Base-by-base conservation (phyloP, 1,139 yeast species). In the Suhomyces guaymorum region DNA sequence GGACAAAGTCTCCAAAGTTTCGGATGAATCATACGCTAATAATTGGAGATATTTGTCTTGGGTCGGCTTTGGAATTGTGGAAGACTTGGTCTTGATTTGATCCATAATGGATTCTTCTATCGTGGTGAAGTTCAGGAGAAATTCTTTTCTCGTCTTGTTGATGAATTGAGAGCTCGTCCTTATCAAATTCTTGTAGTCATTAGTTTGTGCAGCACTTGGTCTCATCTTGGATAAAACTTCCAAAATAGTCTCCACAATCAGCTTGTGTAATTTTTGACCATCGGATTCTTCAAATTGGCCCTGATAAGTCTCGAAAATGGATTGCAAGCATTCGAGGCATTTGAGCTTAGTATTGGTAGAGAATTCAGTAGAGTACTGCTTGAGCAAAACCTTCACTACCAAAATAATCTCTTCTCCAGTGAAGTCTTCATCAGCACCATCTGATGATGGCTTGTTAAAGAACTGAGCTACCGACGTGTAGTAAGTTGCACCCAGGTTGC, bases 401-500 rank as follows among this genome's bases (percentile, higher is more conserved):
- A 37, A 32, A 7, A 43, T 35, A 8, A 57, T 57, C 23, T 60
- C 55, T 7, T 48, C 49, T 1, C 35, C 10, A 29, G 41, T 44
- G 5, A n/a, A n/a, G n/a, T n/a, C n/a, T n/a, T n/a, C n/a, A n/a
- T n/a, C n/a, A n/a, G n/a, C n/a, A n/a, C n/a, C n/a, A n/a, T n/a
- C n/a, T n/a, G n/a, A n/a, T n/a, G n/a, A n/a, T n/a, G n/a, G n/a
- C n/a, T n/a, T n/a, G n/a, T 37, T 33, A 25, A 65, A 57, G 34
- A 64, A 55, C 3, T 47, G 43, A 2, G 43, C 38, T 14, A 67
- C 34, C 13, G 51, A 38, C 2, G 41, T 45, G 47, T 73, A 82
- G 48, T 78, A 81, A 0, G 60, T 44, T 0, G 80, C 71, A 27
- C 65, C 63, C 45, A 82, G 78, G 37, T 67, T 68, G 34, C 81